Percentiles rank a stretch among this genome's conserved stretches.
phyloP scores from a whole-genome alignment of 345 rosid genomes.

The Citrus hindsii region DNA sequence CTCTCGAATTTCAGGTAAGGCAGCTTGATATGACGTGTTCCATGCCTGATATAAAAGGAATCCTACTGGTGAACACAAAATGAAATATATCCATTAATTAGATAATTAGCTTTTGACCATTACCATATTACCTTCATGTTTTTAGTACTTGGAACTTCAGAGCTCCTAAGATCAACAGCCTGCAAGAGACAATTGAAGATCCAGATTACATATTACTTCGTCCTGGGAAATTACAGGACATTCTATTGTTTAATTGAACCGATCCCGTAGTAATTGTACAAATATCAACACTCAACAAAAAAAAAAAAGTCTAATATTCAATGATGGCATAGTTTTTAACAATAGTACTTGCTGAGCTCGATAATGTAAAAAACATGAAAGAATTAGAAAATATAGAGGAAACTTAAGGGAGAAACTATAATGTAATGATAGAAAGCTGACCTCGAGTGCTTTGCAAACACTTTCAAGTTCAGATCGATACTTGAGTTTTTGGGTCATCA shows the following conservation, averaged over 20 bases:
- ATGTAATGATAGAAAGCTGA: slow-evolving; percentile 25
- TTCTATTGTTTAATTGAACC: not conserved
- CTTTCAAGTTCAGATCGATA: slow-evolving; percentile 72
- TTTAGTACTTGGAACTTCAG: slow-evolving; percentile 33
- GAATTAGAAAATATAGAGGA: not conserved
- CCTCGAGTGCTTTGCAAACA: slow-evolving; percentile 90
- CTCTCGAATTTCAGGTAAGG: slow-evolving; percentile 70
- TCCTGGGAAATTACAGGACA: not conserved
- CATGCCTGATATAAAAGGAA: slow-evolving; percentile 39
- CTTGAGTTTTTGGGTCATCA: slow-evolving; percentile 62
- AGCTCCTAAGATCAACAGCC: slow-evolving; percentile 87
- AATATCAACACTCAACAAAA: not conserved
- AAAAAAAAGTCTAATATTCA: not conserved
- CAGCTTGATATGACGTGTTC: slow-evolving; percentile 56
- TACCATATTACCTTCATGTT: slow-evolving; percentile 50
- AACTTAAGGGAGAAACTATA: not conserved
- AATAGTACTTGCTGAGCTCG: not conserved
- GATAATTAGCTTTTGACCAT: slow-evolving; percentile 9
- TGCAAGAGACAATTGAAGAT: slow-evolving; percentile 23
- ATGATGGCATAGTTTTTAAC: not conserved
- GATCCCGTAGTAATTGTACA: not conserved
- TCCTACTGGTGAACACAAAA: slow-evolving; percentile 10
- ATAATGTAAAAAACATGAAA: not conserved
- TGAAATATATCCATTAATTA: slow-evolving; percentile 6
- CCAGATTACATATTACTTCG: not conserved